Base-by-base conservation (phyloP, 2,329 filamentous ascomycete genomes). In the Claviceps africana region DNA sequence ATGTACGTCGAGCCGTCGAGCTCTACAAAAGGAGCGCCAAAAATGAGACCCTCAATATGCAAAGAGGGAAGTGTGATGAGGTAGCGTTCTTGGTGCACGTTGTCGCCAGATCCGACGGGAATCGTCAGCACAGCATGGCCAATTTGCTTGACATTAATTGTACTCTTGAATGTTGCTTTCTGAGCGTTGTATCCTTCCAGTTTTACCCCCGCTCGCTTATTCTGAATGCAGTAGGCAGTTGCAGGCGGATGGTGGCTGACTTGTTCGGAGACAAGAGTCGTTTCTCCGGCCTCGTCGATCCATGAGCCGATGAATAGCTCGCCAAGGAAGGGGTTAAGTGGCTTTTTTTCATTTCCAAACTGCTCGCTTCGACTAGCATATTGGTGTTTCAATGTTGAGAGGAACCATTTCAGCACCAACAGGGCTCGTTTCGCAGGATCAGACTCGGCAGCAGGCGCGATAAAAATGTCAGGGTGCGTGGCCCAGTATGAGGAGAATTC, bases 341-440 rank as follows among this genome's bases (percentile, higher is more conserved):
- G 91, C 75, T 97, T 98, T 81, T 97, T 97, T 75, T 96, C 91
- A 63, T 88, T 93, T 48, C 88, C 89, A 57, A 77, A 82, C 60
- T 82, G 73, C 60, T 96, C 90, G 64, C 87, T 94, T 54, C 78
- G 76, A 62, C 75, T 81, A 53, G 79, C 79, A 62, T 83, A 82
- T 66, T 95, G 88, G 69, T 94, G 88, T 72, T 93, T 95, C 50
- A 97, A 75, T 3, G 90, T 95, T 62, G 83, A 90, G 52, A 97
- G 72, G 72, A 96, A 97, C 91, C 91, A 97, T 69, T 91, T 94
- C 61, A 96, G 73, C n/a, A 97, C 91, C 35, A 91, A 75, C 58
- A 95, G 71, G 21, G 88, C 84, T 56, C 91, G 82, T 73, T 88
- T 93, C 61, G 85, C 81, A 0, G 89, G 79, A 65, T 95, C 86